phyloP scores from a whole-genome alignment of 176 grass and related monocot species.

The Thalia dealbata region DNA sequence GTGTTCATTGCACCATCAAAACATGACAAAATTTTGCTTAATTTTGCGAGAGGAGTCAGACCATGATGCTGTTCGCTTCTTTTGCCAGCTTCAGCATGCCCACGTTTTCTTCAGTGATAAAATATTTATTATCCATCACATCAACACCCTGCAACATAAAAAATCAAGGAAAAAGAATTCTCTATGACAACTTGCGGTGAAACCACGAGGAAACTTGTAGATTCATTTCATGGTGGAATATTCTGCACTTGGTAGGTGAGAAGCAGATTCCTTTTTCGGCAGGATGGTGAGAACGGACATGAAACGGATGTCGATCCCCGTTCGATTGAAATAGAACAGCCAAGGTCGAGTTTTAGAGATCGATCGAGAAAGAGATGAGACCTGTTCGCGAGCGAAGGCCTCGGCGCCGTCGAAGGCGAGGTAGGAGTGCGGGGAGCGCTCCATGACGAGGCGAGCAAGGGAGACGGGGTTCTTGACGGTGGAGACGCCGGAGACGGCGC shows the following conservation, averaged over 20 bases:
- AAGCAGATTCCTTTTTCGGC: no score
- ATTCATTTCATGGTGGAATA: no score
- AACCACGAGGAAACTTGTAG: no score
- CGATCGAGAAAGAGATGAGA: neutral
- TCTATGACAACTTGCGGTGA: neutral
- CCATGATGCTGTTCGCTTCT: constrained; percentile 12
- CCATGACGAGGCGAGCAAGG: constrained; percentile 21
- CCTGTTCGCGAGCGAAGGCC: constrained; percentile 18
- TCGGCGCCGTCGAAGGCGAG: constrained; percentile 22
- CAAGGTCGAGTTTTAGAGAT: neutral
- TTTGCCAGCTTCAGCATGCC: constrained; percentile 14
- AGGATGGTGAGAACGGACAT: no score
- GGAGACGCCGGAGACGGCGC: constrained; percentile 15
- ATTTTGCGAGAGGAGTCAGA: neutral
- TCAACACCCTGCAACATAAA: neutral
- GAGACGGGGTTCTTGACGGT: constrained; percentile 24
- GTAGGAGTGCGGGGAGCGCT: constrained; percentile 19
- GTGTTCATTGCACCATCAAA: neutral
- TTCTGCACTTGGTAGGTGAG: no score
- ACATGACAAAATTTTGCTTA: no score
- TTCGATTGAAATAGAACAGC: neutral
- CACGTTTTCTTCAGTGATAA: constrained; percentile 11
- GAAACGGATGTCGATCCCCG: neutral
- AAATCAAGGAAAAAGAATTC: neutral
- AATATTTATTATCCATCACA: constrained; percentile 8